Base-by-base conservation (phyloP, 805 yeast species). In the Saccharomycodes ludwigii region DNA sequence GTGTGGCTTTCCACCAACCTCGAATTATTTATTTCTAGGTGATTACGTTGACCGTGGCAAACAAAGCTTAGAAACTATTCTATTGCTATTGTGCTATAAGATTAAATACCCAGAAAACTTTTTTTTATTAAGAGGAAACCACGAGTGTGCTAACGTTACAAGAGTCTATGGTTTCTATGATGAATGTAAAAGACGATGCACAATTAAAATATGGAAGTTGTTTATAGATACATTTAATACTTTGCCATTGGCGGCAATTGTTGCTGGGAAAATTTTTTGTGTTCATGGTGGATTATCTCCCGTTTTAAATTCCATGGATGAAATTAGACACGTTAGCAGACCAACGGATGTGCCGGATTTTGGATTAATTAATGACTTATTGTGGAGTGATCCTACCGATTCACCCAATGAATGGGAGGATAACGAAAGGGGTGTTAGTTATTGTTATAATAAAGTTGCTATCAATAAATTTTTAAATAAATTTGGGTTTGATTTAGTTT, bases 11-110 rank as follows among this genome's bases (percentile, higher is more conserved):
- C 98, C 98, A 7, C 95, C 95, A 3, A 74, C 79, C 40, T 73
- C 95, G 6, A 91, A 91, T 56, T 91, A 84, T 58, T 61, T 91
- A 42, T 91, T 91, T 46, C 58, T 91, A 29, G 98, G 98, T 24
- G 98, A 91, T 59, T 91, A 91, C 57, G 97, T 91, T 31, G 98
- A 91, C 58, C 70, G 98, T 42, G 98, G 98, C 35, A 91, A 91
- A 57, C 98, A 91, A 59, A 78, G 93, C 4, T 61, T 91, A 39
- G 98, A 91, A 54, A 91, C 98, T 0, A 85, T 91, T 21, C 61
- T 91, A 39, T 63, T 91, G 30, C 63, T 91, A 39, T 64, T 91
- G 35, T 86, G 96, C 58, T 91, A 83, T 62, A 91, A 91, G 58
- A 83, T 91, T 58, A 88, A 88, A 56, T 88, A 84, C 49, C 95